Evolutionary conservation across 768 basidiomycete species (phyloP), one percentile per base, ranked within the genome.

Genomic region (Candolleomyces eurysporus): DNA sequence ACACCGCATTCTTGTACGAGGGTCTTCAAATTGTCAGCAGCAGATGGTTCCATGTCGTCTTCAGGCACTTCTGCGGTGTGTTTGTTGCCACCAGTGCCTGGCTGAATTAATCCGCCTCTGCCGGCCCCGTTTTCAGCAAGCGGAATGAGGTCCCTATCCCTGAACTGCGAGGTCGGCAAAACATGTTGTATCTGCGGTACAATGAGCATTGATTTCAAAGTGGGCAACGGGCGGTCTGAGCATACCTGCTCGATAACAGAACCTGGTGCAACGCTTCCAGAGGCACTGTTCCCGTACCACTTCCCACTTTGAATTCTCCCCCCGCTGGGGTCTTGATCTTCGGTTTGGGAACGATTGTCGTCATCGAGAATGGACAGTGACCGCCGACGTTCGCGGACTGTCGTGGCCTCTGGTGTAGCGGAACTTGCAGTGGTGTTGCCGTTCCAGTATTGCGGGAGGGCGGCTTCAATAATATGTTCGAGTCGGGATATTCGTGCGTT

Each of bases 1-100:
- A 96, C 92, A 6, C 95, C 95, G 71, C 92, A 98, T 71, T 98
- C 94, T 73, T 91, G 90, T 42, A 96, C 89, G 40, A 98, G 81
- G 49, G 86, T 86, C 70, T 90, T 90, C 53, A 96, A 76, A 66
- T 92, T 94, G 69, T 95, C 92, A 2, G 85, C 91, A 14, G 93
- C 89, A 16, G 81, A 78, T 11, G 79, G 78, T 64, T 84, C 82
- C 30, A 74, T 61, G 48, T 81, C 82, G 53, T 77, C 76, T 39
- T 72, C 80, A 22, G 82, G 80, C 40, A 64, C 60, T 19, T 67
- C 69, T 13, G 69, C 58, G 31, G 55, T 63, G 45, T 66, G 48
- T 62, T 64, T 19, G 53, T 56, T 14, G 39, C 42, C 39, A 45
- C 22, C n/a, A 17, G 53, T 26, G 26, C 26, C 13, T 45, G 55